phyloP scores from a whole-genome alignment of 1,284 basidiomycete species.

The Malassezia restricta region DNA sequence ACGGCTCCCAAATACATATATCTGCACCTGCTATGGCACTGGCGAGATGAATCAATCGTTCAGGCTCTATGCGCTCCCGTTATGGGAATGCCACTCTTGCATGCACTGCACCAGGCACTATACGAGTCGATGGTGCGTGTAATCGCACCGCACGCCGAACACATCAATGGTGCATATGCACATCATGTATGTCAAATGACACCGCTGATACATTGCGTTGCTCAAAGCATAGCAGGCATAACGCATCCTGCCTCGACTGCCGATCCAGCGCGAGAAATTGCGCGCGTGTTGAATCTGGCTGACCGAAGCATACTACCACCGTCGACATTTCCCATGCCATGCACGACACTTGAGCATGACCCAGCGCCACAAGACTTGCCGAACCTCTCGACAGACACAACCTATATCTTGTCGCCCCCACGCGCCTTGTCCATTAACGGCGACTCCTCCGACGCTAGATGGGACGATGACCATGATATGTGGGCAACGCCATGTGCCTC shows the following conservation, averaged over 20 bases:
- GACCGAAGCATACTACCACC: not conserved
- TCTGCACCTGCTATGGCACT: not conserved
- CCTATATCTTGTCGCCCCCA: not conserved
- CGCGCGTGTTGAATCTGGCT: not conserved
- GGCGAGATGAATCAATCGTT: not conserved
- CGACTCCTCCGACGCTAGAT: not conserved
- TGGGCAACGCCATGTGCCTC: not conserved
- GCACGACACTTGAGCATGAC: not conserved
- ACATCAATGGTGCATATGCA: not conserved
- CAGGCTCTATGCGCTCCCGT: not conserved
- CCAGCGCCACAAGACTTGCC: not conserved
- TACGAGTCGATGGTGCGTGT: not conserved
- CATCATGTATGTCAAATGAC: not conserved
- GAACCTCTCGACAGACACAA: not conserved
- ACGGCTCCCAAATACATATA: constrained; percentile 2
- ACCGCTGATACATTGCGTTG: not conserved
- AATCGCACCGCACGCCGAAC: not conserved
- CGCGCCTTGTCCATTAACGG: not conserved
- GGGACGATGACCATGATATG: not conserved
- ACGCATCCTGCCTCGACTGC: not conserved
- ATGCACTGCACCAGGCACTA: not conserved
- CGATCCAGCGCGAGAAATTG: not conserved
- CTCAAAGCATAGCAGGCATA: not conserved
- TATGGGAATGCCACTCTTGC: not conserved
- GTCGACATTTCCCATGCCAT: not conserved